Evolutionary conservation across 352 stramenopile genomes (phyloP).

Genomic region (Pythium biforme): DNA sequence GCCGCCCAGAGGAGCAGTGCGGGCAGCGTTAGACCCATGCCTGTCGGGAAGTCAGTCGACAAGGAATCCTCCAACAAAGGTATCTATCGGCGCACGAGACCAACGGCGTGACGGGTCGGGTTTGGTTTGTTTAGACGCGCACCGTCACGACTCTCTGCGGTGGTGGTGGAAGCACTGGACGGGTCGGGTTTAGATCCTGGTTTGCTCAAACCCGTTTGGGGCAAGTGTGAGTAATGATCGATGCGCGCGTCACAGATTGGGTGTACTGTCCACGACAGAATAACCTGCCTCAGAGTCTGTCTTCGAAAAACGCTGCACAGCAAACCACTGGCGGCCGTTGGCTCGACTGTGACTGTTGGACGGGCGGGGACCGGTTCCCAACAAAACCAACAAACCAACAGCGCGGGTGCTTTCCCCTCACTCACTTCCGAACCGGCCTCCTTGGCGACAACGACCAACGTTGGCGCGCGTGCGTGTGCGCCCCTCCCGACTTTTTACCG

Average conservation of each 20-base stretch:
- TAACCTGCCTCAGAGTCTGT: not conserved
- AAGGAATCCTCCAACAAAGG: not conserved
- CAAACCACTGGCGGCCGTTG: conserved; percentile 5
- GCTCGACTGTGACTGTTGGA: conserved; percentile 1
- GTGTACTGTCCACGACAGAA: conserved; percentile 6
- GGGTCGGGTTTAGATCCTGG: conserved; percentile 1
- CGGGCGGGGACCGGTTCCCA: not conserved
- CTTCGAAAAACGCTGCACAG: not conserved
- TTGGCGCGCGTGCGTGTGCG: not conserved
- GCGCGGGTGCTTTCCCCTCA: not conserved
- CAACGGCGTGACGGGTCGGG: not conserved
- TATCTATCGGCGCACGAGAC: not conserved
- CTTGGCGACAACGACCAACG: not conserved
- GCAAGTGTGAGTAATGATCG: conserved; percentile 1
- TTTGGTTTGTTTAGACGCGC: not conserved
- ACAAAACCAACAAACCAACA: conserved; percentile 1
- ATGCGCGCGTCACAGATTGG: conserved; percentile 14
- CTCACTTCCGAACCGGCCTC: conserved; percentile 4
- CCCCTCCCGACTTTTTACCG: not conserved
- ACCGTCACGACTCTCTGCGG: not conserved
- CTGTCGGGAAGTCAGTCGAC: conserved; percentile 2
- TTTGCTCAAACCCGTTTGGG: not conserved
- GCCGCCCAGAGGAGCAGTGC: conserved; percentile 3
- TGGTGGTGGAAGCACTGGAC: not conserved
- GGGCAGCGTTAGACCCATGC: not conserved